These are phyloP conservation scores for Crucihimalaya himalaica DNA, from an alignment of 345 rosid genomes.

Conservation along the genomic window DNA sequence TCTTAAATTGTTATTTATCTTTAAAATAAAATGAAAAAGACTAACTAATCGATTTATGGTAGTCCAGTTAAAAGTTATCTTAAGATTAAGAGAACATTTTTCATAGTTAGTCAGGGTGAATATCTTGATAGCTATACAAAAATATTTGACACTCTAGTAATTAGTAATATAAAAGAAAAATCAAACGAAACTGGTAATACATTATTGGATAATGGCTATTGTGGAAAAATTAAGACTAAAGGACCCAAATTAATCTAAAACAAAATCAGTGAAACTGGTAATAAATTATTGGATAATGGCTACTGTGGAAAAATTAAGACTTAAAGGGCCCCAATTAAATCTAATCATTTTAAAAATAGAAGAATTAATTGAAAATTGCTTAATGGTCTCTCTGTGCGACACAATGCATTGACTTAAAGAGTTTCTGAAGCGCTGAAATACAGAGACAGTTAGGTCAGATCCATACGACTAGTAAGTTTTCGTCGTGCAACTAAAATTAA, in stretches of 20 bases:
- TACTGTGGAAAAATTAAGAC: neutral
- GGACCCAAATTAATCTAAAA: too few species aligned
- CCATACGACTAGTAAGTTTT: slow-evolving; percentile 17
- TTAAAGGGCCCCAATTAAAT: neutral
- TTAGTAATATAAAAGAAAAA: neutral
- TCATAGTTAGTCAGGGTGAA: neutral
- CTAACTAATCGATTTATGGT: neutral
- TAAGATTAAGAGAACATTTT: neutral
- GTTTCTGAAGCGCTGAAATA: slow-evolving; percentile 26
- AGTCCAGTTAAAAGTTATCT: neutral
- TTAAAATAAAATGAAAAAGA: neutral
- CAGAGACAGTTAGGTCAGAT: slow-evolving; percentile 39
- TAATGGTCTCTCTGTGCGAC: slow-evolving; percentile 22
- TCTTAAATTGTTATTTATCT: neutral
- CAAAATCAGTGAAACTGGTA: too few species aligned
- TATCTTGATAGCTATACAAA: neutral
- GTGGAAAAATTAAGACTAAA: neutral
- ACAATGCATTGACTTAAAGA: slow-evolving; percentile 34
- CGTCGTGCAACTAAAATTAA: neutral
- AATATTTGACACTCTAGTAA: neutral
- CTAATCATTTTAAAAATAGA: too few species aligned
- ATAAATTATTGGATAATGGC: neutral
- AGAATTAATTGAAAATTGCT: neutral
- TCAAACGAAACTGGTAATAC: neutral
- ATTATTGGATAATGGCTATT: neutral